Evolutionary conservation across 31 red algal species (phyloP).

Genomic region (Porphyra umbilicalis): DNA sequence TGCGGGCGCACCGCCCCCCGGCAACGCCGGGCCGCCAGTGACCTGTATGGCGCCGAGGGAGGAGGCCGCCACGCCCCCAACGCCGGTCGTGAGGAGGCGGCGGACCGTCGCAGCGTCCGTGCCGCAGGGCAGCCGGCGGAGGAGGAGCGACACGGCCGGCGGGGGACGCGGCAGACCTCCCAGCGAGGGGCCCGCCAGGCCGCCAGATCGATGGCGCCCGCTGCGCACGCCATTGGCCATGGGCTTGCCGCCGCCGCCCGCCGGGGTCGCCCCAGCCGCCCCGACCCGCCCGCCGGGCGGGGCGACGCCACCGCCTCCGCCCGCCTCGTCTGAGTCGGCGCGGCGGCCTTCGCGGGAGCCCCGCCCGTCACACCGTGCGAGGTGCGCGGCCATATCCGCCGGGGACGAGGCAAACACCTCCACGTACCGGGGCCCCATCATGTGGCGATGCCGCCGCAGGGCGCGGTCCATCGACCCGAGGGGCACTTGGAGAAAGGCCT

Average conservation of each 20-base stretch:
- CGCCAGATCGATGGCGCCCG: background rate
- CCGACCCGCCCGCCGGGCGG: background rate
- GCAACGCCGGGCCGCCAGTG: background rate
- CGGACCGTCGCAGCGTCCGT: background rate
- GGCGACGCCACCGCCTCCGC: background rate
- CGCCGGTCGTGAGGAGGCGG: background rate
- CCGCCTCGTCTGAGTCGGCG: background rate
- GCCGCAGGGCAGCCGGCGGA: background rate
- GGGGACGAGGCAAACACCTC: conserved; percentile 85
- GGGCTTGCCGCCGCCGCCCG: background rate
- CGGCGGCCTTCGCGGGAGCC: background rate
- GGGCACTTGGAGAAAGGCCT: conserved; percentile 78
- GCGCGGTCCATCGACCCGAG: conserved; percentile 28
- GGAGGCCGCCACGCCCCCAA: background rate
- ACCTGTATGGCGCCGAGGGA: background rate
- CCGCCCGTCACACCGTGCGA: conserved; percentile 50
- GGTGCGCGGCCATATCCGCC: conserved; percentile 67
- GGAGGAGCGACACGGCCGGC: background rate
- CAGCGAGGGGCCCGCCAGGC: background rate
- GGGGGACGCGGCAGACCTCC: background rate
- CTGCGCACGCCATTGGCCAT: background rate
- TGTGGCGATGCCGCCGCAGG: conserved; percentile 40
- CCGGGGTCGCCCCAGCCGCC: background rate
- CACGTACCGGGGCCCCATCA: conserved; percentile 80
- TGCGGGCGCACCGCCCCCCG: background rate